These are phyloP conservation scores for Claviceps lovelessii DNA, from an alignment of 2,329 filamentous ascomycete species.

Conservation along the genomic window DNA sequence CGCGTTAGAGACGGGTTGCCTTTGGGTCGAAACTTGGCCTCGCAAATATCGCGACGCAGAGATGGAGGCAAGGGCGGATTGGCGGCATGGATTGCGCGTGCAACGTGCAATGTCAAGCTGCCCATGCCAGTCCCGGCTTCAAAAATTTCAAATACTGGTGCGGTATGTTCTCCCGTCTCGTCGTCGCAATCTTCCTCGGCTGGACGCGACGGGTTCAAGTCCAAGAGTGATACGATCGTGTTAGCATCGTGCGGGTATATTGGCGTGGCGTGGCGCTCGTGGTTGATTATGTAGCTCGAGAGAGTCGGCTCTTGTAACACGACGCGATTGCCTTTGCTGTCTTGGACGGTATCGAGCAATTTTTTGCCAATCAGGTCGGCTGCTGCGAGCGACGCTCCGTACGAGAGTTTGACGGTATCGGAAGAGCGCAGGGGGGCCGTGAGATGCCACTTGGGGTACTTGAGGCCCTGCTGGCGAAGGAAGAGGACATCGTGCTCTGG, in stretches of 20 bases:
- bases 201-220: constrained; percentile 47
- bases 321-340: constrained; percentile 34
- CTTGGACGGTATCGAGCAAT: constrained; percentile 42
- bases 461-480: constrained; percentile 23
- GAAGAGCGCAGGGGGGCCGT: constrained; percentile 21
- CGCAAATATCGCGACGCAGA: constrained; percentile 20
- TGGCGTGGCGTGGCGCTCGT: constrained; percentile 59
- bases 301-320: constrained; percentile 52
- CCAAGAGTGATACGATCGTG: constrained; percentile 60
- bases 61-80: constrained; percentile 40
- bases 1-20: constrained; percentile 7
- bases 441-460: constrained; percentile 24
- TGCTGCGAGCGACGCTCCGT: constrained; percentile 34
- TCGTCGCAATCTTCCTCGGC: constrained; percentile 16
- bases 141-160: constrained; percentile 53
- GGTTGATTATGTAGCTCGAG: constrained; percentile 57
- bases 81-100: constrained; percentile 60
- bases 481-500: constrained; percentile 27
- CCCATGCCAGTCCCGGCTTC: constrained; percentile 81
- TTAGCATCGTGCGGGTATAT: constrained; percentile 60
- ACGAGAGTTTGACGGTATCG: constrained; percentile 20
- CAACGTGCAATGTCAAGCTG: constrained; percentile 59
- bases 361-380: constrained; percentile 49
- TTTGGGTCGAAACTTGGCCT: constrained; percentile 10
- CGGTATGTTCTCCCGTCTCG: constrained; percentile 14